Evolutionary conservation across 352 stramenopile genomes (phyloP), one percentile per base, ranked within the genome.

Genomic region (Phytopythium sindhum): DNA sequence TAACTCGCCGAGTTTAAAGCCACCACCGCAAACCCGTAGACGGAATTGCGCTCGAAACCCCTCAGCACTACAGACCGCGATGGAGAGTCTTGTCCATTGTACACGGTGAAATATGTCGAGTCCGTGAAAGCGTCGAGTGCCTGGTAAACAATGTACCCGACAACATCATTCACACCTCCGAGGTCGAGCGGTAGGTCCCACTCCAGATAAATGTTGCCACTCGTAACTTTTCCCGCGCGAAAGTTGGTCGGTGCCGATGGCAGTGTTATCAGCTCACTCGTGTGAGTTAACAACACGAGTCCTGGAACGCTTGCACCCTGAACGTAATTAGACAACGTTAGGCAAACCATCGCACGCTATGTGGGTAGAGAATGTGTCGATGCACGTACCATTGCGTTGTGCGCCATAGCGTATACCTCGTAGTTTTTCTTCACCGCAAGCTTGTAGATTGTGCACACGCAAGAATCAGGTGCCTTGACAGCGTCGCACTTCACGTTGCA

Each of bases 81-180:
- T 0, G 50, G 69, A 11, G 73, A 84, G 31, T 87, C 67, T 60
- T 82, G 73, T 0, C 78, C 77, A 31, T 90, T 75, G 55, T 90
- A 90, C 26, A 87, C 65, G 2, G 63, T 72, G 23, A 84, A 84
- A 21, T 72, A 80, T 2, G 53, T 29, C 1, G 48, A 52, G 11
- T 72, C 63, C 2, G 61, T 55, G 9, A 24, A 60, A 8, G 67
- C 47, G 24, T 68, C 31, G 24, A 68, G 58, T 4, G 69, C 68
- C 50, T 88, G 77, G 48, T 77, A 88, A 2, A 90, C 68, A 17
- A 74, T 74, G 54, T 92, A 89, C 0, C 76, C 78, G 4, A 88
- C 53, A 6, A 84, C 68, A 15, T 78, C 69, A 12, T 41, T 48
- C 2, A 61, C 56, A 2, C 81, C 83, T 28, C 83, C 81, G 9